Evolutionary conservation across 2,329 filamentous ascomycete genomes (phyloP), one percentile per base, ranked within the genome.

Genomic region (Endoconidiophora laricicola): DNA sequence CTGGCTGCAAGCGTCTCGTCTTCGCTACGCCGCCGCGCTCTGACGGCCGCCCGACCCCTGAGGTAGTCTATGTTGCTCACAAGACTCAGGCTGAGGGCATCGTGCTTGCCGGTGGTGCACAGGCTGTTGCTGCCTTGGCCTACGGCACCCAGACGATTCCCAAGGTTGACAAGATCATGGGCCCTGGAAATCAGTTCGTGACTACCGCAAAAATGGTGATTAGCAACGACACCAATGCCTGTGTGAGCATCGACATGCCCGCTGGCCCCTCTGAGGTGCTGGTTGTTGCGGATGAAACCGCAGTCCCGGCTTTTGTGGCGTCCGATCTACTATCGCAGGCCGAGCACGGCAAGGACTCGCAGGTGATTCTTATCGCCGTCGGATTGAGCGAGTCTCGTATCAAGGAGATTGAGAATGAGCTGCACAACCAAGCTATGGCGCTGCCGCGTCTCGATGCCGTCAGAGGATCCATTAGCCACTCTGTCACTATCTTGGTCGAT

Each of bases 171-270:
- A 98, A 98, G 76, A 95, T 98, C 58, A 78, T 96, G 10, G 91
- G 91, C 0, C 91, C 91, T 2, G 91, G 91, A 36, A 98, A 98
- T 67, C 91, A 96, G 65, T 98, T 96, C 61, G 91, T 98, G 39
- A 98, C 91, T 0, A 91, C 91, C 0, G 91, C 86, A 48, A 98
- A 98, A 76, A 98, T 98, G 91, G 75, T 88, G 58, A 91, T 98
- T 41, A 86, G 83, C 65, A 98, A 98, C 65, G 91, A 98, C 63
- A 96, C 91, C 42, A 93, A 87, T 54, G 91, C 91, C 10, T 84
- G 86, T 20, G 88, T 95, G 39, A 82, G 86, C 65, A 98, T 98
- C 59, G 91, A 98, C 62, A 98, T 98, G 91, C 91, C 91, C 9
- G 91, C 91, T 36, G 91, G 91, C 0, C 91, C 91, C 0, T 94